Percentiles rank a stretch among this genome's conserved stretches.
Conservation (phyloP, 2,329 filamentous ascomycete genomes). For the Ploettnerulaceae sp. region DNA sequence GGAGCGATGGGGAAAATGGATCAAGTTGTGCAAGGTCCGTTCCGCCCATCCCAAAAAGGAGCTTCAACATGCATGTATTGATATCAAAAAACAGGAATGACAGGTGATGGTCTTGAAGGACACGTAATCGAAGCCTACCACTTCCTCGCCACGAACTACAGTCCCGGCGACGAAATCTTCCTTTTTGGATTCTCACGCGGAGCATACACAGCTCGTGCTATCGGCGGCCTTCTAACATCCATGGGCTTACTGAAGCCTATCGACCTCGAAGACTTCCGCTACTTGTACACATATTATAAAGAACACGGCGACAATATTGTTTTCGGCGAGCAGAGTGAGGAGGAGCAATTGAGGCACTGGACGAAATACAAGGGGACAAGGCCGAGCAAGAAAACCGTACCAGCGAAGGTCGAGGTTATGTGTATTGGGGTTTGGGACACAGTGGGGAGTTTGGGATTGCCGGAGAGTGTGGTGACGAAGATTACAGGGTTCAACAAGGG, state of each 20-base stretch:
- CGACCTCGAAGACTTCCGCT: neutral
- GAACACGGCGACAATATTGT: neutral
- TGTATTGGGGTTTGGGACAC: constrained; percentile 17
- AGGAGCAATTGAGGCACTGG: neutral
- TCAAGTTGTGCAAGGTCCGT: constrained; percentile 7
- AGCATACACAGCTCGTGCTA: constrained; percentile 36
- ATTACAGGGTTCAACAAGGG: neutral
- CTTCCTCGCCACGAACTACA: constrained; percentile 35
- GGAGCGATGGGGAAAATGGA: constrained; percentile 6
- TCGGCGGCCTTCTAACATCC: constrained; percentile 31
- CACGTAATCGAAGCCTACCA: constrained; percentile 33
- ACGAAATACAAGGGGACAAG: too few relatives aligned
- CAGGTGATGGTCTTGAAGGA: constrained; percentile 12
- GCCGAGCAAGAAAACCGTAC: neutral
- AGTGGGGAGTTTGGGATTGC: constrained; percentile 26
- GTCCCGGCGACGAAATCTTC: constrained; percentile 12
- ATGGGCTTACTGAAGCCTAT: constrained; percentile 37
- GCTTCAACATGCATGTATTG: neutral
- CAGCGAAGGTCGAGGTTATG: constrained; percentile 6
- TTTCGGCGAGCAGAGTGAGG: neutral
- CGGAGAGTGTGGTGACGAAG: constrained; percentile 8
- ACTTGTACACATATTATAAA: constrained; percentile 1
- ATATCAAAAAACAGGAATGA: constrained; percentile 1
- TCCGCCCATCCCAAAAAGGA: too few relatives aligned
- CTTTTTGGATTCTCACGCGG: constrained; percentile 37